Percentiles rank a stretch among this genome's conserved stretches.
Evolutionary conservation across 2,329 filamentous ascomycete genomes (phyloP).

Genomic region (Cytospora mali): DNA sequence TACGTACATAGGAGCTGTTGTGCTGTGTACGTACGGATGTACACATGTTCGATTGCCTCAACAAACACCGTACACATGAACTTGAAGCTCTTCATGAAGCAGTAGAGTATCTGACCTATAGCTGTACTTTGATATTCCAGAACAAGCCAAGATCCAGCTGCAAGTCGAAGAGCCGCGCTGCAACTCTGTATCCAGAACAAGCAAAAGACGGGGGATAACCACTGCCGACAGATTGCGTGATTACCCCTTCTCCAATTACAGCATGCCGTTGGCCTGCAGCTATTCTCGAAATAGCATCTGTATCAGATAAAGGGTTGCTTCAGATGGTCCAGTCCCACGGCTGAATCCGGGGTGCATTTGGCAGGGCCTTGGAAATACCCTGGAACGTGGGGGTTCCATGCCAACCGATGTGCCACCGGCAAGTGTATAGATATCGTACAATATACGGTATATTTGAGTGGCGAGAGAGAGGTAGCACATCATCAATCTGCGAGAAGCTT

Average conservation of each 20-base stretch:
- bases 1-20: no score
- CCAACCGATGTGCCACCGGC: neutral
- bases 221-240: conserved; percentile 14
- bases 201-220: neutral
- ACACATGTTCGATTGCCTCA: neutral
- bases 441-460: conserved; percentile 11
- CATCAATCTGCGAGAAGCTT: neutral
- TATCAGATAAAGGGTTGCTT: neutral
- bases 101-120: neutral
- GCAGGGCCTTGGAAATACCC: neutral
- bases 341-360: conserved; percentile 8
- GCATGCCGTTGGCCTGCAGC: conserved; percentile 1
- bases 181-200: conserved; percentile 6
- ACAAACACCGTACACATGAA: neutral
- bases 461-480: conserved; percentile 14
- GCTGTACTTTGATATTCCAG: neutral
- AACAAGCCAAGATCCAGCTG: conserved; percentile 3
- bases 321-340: neutral
- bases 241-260: conserved; percentile 12
- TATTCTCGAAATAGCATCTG: conserved; percentile 20
- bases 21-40: no score
- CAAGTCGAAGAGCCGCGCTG: conserved; percentile 12
- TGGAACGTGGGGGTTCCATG: neutral
- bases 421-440: conserved; percentile 9
- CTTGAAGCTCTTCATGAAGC: neutral